Percentiles rank a stretch among this genome's conserved stretches.
phyloP scores from a whole-genome alignment of 1,139 yeast genomes.

The Sugiyamaella grinbergsii region DNA sequence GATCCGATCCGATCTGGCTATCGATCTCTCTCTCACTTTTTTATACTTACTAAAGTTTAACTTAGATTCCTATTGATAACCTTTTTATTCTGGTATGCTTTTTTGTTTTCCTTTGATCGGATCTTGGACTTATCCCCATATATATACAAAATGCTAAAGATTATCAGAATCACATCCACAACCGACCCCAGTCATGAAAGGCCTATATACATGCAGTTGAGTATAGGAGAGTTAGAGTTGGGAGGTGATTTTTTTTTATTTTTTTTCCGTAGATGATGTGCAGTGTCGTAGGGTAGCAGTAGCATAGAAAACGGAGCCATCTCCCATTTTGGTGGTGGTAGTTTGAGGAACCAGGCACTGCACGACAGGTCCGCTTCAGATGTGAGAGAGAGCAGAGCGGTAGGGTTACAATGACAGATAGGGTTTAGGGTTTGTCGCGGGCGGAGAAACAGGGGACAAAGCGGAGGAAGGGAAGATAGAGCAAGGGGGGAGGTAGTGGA shows the following conservation, averaged over 20 bases:
- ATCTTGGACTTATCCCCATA: slow-evolving; percentile 14
- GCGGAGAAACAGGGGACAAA: not conserved
- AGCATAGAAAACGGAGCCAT: slow-evolving; percentile 14
- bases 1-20: too few species aligned
- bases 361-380: not conserved
- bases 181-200: slow-evolving; percentile 6
- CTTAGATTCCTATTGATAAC: not conserved
- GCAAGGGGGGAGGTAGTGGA: not conserved
- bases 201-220: slow-evolving; percentile 5
- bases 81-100: not conserved
- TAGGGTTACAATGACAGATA: slow-evolving; percentile 1
- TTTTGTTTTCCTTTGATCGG: not conserved
- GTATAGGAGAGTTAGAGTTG: not conserved
- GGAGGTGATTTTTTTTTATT: slow-evolving; percentile 5
- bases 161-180: not conserved
- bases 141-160: slow-evolving; percentile 12
- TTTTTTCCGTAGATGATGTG: slow-evolving; percentile 7
- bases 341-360: not conserved
- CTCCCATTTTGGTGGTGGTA: slow-evolving; percentile 6
- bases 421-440: not conserved
- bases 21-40: too few species aligned
- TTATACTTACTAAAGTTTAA: slow-evolving; percentile 1
- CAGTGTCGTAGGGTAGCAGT: slow-evolving; percentile 19
- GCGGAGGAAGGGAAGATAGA: not conserved
- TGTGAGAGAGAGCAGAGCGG: not conserved